phyloP scores from a whole-genome alignment of 139 green algal species.

The Gonium pectorale region DNA sequence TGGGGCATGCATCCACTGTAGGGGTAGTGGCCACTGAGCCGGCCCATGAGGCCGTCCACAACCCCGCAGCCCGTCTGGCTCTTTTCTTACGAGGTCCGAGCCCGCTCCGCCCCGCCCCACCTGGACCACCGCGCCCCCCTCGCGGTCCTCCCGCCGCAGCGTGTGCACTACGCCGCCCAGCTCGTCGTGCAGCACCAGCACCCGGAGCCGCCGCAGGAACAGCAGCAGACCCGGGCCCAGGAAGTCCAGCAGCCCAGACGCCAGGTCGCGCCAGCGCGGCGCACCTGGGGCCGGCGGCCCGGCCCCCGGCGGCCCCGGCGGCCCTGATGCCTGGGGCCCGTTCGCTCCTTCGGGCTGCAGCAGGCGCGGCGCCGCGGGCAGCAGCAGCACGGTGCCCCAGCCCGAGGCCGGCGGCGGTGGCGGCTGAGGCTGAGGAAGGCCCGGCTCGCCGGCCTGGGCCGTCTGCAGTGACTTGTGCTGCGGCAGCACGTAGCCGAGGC shows the following conservation, averaged over 20 bases:
- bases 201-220: constrained; percentile 38
- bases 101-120: neutral
- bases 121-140: constrained; percentile 27
- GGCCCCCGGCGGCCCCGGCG: neutral
- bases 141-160: neutral
- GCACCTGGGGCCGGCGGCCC: neutral
- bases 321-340: neutral
- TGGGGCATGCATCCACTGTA: too few relatives aligned
- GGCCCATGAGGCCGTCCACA: too few relatives aligned
- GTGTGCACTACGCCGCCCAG: neutral
- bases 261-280: neutral
- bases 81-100: too few relatives aligned
- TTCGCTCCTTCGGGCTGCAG: constrained; percentile 8
- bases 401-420: neutral
- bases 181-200: constrained; percentile 34
- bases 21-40: too few relatives aligned
- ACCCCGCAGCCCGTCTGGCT: too few relatives aligned
- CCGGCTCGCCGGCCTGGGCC: neutral
- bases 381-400: constrained; percentile 40
- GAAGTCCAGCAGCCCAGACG: constrained; percentile 23
- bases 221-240: constrained; percentile 40
- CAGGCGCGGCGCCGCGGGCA: constrained; percentile 28
- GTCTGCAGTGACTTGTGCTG: neutral
- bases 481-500: constrained; percentile 54
- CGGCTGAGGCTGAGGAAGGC: neutral